Conservation (phyloP, 2,329 filamentous ascomycete species). For the Verticillium tricorpus region DNA sequence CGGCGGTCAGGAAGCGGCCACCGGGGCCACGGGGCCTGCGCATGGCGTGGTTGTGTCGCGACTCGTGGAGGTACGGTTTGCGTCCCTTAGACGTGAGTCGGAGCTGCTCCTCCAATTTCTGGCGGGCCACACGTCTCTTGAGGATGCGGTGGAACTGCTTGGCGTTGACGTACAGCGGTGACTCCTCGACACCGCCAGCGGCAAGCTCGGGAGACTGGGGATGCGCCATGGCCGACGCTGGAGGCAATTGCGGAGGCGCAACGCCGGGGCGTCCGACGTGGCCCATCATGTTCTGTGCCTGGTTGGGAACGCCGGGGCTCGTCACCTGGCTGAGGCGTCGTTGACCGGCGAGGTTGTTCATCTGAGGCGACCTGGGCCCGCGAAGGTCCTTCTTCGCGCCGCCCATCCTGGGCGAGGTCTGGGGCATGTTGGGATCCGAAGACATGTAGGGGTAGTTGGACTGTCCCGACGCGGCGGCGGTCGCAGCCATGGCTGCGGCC, state of each 20-base stretch:
- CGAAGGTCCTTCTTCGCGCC: conserved; percentile 68
- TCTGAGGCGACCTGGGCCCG: conserved; percentile 70
- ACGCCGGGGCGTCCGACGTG: conserved; percentile 53
- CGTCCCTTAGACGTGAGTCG: conserved; percentile 90
- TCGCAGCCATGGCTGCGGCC: conserved; percentile 87
- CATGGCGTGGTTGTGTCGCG: conserved; percentile 97
- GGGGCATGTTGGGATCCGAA: conserved; percentile 63
- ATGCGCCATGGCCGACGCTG: conserved; percentile 61
- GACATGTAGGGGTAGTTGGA: conserved; percentile 70
- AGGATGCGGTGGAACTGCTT: conserved; percentile 98
- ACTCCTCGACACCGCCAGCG: conserved; percentile 72
- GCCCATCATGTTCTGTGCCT: conserved; percentile 69
- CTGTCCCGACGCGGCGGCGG: conserved; percentile 77
- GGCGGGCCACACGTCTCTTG: conserved; percentile 87
- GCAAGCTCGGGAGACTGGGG: conserved; percentile 78
- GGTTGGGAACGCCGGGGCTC: conserved; percentile 67
- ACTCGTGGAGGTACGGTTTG: conserved; percentile 96
- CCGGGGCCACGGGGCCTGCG: conserved; percentile 87
- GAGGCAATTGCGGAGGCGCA: conserved; percentile 54
- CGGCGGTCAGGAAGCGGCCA: conserved; percentile 91
- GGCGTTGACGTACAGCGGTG: conserved; percentile 94
- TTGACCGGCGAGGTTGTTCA: conserved; percentile 54
- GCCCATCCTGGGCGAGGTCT: conserved; percentile 74
- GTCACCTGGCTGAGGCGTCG: conserved; percentile 74
- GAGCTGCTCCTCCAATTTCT: conserved; percentile 88